A percentile compares a stretch with the other conserved stretches of the same genome.
Conservation (phyloP, 768 basidiomycete genomes). For the Daedaleopsis sinensis region DNA sequence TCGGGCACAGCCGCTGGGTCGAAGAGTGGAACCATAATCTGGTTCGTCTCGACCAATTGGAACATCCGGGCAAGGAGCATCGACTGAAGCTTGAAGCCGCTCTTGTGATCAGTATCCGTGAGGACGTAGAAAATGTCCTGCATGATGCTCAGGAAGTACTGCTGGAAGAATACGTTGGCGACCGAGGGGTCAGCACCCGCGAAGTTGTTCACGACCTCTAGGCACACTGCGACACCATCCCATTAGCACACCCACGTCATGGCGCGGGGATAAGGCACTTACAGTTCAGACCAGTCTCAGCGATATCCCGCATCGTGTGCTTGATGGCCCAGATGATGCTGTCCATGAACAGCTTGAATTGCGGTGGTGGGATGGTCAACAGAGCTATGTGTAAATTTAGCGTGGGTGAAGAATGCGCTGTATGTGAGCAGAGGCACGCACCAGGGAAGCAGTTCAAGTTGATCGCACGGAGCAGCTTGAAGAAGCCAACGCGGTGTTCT, state of each 20-base stretch:
- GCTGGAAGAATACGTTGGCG: slow-evolving; percentile 93
- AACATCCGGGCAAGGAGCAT: slow-evolving; percentile 92
- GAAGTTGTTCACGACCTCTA: slow-evolving; percentile 96
- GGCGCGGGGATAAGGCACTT: slow-evolving; percentile 30
- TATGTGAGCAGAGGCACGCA: slow-evolving; percentile 37
- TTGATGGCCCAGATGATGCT: slow-evolving; percentile 99
- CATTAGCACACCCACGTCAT: slow-evolving; percentile 3
- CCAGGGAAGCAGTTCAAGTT: slow-evolving; percentile 96
- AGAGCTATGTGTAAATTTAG: slow-evolving; percentile 53
- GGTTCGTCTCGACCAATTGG: slow-evolving; percentile 83
- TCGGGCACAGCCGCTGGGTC: slow-evolving; percentile 75
- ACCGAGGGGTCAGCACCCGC: slow-evolving; percentile 77
- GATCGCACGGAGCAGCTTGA: slow-evolving; percentile 91
- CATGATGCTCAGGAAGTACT: slow-evolving; percentile 90
- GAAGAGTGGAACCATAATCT: slow-evolving; percentile 82
- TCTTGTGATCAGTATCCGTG: slow-evolving; percentile 98
- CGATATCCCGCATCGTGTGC: slow-evolving; percentile 98
- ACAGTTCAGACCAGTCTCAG: slow-evolving; percentile 86
- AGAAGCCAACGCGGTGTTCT: slow-evolving; percentile 97
- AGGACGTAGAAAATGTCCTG: slow-evolving; percentile 98
- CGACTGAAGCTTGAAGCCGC: slow-evolving; percentile 95
- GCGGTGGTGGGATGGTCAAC: slow-evolving; percentile 81
- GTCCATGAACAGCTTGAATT: slow-evolving; percentile 98
- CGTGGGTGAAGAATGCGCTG: not conserved
- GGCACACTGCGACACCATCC: slow-evolving; percentile 59